phyloP scores from a whole-genome alignment of 108 stramenopile species.

The Cafeteria roenbergensis region DNA sequence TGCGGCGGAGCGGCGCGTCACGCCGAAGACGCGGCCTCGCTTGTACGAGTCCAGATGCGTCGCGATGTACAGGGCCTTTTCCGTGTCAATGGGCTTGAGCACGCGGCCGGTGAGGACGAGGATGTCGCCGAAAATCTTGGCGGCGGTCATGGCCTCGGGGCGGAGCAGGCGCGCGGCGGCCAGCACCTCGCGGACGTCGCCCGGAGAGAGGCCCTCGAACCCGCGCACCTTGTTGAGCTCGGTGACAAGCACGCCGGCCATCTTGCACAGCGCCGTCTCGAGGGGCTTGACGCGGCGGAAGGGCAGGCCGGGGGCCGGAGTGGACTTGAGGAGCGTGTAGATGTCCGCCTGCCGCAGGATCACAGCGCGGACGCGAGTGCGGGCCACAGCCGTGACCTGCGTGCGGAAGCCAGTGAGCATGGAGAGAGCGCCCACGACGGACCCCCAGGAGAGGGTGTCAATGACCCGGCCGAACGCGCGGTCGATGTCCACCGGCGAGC shows the following conservation, averaged over 20 bases:
- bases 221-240: background rate
- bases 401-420: constrained; percentile 1
- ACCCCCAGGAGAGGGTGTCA: background rate
- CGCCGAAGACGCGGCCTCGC: no score
- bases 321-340: background rate
- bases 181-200: background rate
- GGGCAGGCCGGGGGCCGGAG: background rate
- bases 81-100: background rate
- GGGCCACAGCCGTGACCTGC: background rate
- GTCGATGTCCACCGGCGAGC: no score
- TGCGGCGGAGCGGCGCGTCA: no score
- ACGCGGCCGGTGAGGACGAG: background rate
- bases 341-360: background rate
- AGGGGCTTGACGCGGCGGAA: background rate
- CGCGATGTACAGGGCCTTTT: no score
- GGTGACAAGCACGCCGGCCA: background rate
- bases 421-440: background rate
- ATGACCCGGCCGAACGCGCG: background rate
- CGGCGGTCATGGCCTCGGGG: background rate
- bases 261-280: background rate
- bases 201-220: background rate
- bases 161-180: background rate
- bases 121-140: background rate
- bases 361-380: background rate
- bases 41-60: no score